A percentile compares a stretch with the other conserved stretches of the same genome.
Evolutionary conservation across 2,329 filamentous ascomycete genomes (phyloP).

Genomic region (Trichoderma sp.): DNA sequence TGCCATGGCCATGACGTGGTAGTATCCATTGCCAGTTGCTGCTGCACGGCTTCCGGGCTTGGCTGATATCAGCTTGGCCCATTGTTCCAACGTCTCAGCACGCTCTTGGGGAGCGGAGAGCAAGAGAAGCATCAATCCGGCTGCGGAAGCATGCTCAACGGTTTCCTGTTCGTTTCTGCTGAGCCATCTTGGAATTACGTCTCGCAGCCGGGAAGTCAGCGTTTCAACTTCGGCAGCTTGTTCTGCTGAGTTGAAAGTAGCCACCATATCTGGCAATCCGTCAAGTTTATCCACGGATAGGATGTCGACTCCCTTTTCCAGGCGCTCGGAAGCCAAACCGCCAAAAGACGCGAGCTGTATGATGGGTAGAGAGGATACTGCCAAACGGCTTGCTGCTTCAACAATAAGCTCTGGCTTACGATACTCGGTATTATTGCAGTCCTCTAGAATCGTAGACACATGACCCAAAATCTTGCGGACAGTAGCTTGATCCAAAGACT

Average conservation of each 20-base stretch:
- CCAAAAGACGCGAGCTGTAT: conserved; percentile 46
- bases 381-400: conserved; percentile 62
- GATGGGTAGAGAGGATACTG: conserved; percentile 56
- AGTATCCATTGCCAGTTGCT: conserved; percentile 54
- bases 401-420: conserved; percentile 68
- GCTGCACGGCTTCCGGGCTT: conserved; percentile 41
- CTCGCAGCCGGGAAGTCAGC: conserved; percentile 37
- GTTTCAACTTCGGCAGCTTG: conserved; percentile 27
- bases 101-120: conserved; percentile 47
- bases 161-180: conserved; percentile 55
- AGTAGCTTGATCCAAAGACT: conserved; percentile 29
- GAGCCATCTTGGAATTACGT: conserved; percentile 52
- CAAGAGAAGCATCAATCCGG: conserved; percentile 55
- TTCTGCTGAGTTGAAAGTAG: conserved; percentile 30
- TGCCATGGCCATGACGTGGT: conserved; percentile 57
- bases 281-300: conserved; percentile 33
- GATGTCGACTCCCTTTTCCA: conserved; percentile 35
- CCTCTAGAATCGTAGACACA: conserved; percentile 45
- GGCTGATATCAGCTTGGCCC: conserved; percentile 50
- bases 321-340: conserved; percentile 6
- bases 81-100: conserved; percentile 48
- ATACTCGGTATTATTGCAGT: conserved; percentile 49
- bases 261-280: conserved; percentile 34
- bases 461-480: conserved; percentile 38
- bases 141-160: conserved; percentile 53